phyloP scores from a whole-genome alignment of 2,329 filamentous ascomycete species.

The Chrysosphaeria jannelii region DNA sequence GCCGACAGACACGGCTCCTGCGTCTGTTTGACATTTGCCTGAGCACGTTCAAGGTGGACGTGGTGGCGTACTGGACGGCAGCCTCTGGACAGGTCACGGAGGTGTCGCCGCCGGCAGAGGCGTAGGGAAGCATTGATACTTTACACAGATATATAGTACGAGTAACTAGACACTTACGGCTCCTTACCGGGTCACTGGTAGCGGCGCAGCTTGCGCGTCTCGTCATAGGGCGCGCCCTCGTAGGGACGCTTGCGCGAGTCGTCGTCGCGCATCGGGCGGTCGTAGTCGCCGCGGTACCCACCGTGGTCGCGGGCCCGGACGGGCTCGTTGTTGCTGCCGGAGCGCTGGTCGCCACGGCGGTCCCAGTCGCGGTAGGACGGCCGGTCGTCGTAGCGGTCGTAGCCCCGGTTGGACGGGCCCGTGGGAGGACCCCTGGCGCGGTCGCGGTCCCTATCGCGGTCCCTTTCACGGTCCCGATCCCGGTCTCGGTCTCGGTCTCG shows the following conservation, averaged over 20 bases:
- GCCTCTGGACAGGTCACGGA: conserved; percentile 28
- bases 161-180: too few relatives aligned
- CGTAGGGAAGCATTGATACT: too few relatives aligned
- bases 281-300: conserved; percentile 14
- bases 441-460: conserved; percentile 12
- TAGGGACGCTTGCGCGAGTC: conserved; percentile 36
- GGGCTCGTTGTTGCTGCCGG: conserved; percentile 7
- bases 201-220: conserved; percentile 34
- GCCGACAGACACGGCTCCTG: conserved; percentile 69
- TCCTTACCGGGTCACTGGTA: too few relatives aligned
- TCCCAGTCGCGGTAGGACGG: not conserved
- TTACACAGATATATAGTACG: too few relatives aligned
- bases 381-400: conserved; percentile 2
- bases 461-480: conserved; percentile 4
- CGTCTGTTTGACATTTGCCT: conserved; percentile 82
- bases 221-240: conserved; percentile 56
- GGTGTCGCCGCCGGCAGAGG: conserved; percentile 9
- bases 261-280: conserved; percentile 22
- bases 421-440: conserved; percentile 5
- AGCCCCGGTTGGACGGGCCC: conserved; percentile 11
- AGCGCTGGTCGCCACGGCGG: conserved; percentile 10
- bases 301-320: conserved; percentile 6
- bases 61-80: conserved; percentile 44
- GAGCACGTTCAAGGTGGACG: conserved; percentile 63
- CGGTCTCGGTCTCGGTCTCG: conserved; percentile 16